Evolutionary conservation across 768 basidiomycete species (phyloP), one percentile per base, ranked within the genome.

Genomic region (Coprinopsis cinerea): DNA sequence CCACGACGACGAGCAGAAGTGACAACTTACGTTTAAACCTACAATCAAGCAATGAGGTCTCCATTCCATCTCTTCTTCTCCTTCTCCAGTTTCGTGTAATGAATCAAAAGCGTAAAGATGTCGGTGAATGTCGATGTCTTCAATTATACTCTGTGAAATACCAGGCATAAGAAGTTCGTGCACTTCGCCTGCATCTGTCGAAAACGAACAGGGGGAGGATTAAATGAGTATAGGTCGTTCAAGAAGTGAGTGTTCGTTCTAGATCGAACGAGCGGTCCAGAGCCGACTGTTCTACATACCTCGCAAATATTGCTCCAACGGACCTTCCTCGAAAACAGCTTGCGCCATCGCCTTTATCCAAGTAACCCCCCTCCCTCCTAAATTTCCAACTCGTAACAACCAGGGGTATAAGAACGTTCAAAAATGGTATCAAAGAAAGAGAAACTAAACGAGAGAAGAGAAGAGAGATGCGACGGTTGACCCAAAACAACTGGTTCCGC

Each of bases 251-350:
- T n/a, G n/a, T n/a, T n/a, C n/a, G n/a, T n/a, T n/a, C n/a, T n/a
- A n/a, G n/a, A n/a, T n/a, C n/a, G n/a, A n/a, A n/a, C n/a, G n/a
- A n/a, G n/a, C n/a, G n/a, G n/a, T n/a, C n/a, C n/a, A n/a, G n/a
- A n/a, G n/a, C n/a, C n/a, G n/a, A n/a, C n/a, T n/a, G n/a, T n/a
- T n/a, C n/a, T n/a, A n/a, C n/a, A n/a, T 35, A 84, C 87, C 79
- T 74, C 77, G 70, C 48, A 89, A 69, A 64, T 89, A 89, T 57
- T 80, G 75, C 58, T 83, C 79, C 36, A 89, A 74, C 36, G 87
- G 87, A 57, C 88, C 85, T 53, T 86, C 80, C 56, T 87, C 82
- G 66, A 86, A 87, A 53, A 88, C 63, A 51, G 87, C 74, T 71
- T 88, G 83, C 28, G 87, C 87, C 87, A 89, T 89, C 50, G 55